A percentile compares a stretch with the other conserved stretches of the same genome.
These are phyloP conservation scores for Cladophialophora yegresii DNA, from an alignment of 2,329 filamentous ascomycete genomes.

Conservation along the genomic window DNA sequence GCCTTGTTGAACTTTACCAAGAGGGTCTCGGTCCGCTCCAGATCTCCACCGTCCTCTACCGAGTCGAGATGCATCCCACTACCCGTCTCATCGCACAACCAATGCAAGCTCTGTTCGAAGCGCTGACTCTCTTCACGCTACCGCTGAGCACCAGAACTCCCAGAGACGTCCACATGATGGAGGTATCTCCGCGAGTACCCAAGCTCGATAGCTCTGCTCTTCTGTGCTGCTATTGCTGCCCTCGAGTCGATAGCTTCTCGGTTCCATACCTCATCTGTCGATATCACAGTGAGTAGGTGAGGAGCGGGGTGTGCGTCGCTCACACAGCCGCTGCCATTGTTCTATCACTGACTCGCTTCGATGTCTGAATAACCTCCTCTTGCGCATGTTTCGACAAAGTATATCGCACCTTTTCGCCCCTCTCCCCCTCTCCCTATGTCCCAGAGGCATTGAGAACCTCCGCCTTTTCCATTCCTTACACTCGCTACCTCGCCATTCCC, in stretches of 20 bases:
- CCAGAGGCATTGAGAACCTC: constrained; percentile 24
- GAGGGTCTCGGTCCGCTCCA: constrained; percentile 30
- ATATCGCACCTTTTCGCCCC: constrained; percentile 28
- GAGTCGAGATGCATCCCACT: constrained; percentile 15
- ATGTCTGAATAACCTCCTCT: constrained; percentile 2
- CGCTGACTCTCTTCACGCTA: constrained; percentile 29
- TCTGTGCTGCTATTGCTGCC: constrained; percentile 25
- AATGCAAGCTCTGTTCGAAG: constrained; percentile 32
- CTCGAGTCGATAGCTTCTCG: constrained; percentile 16
- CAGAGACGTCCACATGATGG: constrained; percentile 8
- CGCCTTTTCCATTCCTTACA: constrained; percentile 26
- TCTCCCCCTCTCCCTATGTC: constrained; percentile 9
- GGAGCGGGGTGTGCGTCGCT: constrained; percentile 25
- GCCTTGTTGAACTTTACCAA: constrained; percentile 7
- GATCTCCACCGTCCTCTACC: constrained; percentile 14
- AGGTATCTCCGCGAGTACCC: not conserved
- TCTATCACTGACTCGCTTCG: constrained; percentile 10
- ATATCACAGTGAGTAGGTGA: constrained; percentile 30
- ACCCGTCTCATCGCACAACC: constrained; percentile 21
- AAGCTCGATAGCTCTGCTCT: constrained; percentile 14
- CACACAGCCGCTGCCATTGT: constrained; percentile 23
- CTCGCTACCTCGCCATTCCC: constrained; percentile 27
- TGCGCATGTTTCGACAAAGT: constrained; percentile 17
- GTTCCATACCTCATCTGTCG: constrained; percentile 12
- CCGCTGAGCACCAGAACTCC: constrained; percentile 10